Evolutionary conservation across 116 monocot species (phyloP), one percentile per base, ranked within the genome.

Genomic region (Dioscorea cayenensis): DNA sequence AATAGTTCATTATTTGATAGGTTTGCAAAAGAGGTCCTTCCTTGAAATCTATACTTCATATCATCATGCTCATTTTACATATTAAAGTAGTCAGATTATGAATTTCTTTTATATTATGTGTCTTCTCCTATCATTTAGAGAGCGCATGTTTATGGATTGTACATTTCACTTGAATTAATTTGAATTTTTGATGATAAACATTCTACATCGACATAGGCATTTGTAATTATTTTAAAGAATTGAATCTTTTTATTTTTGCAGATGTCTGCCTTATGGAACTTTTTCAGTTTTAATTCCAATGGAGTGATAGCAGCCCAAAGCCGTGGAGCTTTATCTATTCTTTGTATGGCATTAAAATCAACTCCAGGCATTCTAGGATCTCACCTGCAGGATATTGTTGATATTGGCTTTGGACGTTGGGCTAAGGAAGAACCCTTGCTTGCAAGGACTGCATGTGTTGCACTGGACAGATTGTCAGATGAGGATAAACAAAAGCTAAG

Each of bases 341-440:
- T 99, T 20, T 99, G 94, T 71, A 94, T 99, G 99, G 89, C 91
- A 36, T 94, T 91, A 71, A 94, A 89, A 82, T 86, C 91, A 71
- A 85, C 85, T 77, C 78, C 94, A 35, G 62, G 71, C 52, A 80
- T 94, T 78, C 71, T 99, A 51, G 77, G 94, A 81, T 73, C 87
- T 73, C 99, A 99, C 63, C 74, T 85, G 76, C 87, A 82, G 66
- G 94, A 99, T 71, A 89, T 99, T 65, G 79, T 99, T 71, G 99
- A 99, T 72, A 99, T 99, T 77, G 99, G 99, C 60, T 99, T 99
- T 85, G 94, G 99, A n/a, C 80, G 89, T 21, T 87, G 99, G 99
- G 84, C 99, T 66, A 89, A 89, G 79, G 94, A 89, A 78, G 99
- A 99, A 36, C 91, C 91, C 59, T 80, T 99, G 55, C 94, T 99